These are phyloP conservation scores for Xeromyces bisporus DNA, from an alignment of 495 filamentous ascomycete genomes.

Conservation along the genomic window DNA sequence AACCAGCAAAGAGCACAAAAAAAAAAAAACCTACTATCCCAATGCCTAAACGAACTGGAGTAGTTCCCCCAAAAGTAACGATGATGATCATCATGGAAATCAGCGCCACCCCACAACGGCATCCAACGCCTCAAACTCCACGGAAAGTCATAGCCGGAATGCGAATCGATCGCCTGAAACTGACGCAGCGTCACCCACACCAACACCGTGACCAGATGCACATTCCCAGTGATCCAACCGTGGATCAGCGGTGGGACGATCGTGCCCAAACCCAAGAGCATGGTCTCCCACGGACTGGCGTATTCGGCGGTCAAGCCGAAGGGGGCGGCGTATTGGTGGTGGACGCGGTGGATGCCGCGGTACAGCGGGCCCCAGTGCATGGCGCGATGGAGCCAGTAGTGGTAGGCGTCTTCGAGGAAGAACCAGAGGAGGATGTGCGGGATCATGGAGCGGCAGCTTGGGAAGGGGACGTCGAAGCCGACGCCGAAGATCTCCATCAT, in stretches of 20 bases:
- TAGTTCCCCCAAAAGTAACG: constrained; percentile 1
- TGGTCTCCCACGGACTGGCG: constrained; percentile 1
- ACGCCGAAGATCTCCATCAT: constrained; percentile 1
- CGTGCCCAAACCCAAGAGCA: background rate
- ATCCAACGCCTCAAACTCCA: constrained; percentile 1
- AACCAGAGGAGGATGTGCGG: background rate
- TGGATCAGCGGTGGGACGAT: background rate
- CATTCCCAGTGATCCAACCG: background rate
- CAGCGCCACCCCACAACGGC: constrained; percentile 1
- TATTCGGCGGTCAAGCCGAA: constrained; percentile 1
- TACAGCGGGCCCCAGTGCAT: constrained; percentile 1
- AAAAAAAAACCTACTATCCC: background rate
- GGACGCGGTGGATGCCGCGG: background rate
- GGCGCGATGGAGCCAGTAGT: constrained; percentile 1
- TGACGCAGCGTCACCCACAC: constrained; percentile 1
- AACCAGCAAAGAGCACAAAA: background rate
- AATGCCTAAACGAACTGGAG: background rate
- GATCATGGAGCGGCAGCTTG: background rate
- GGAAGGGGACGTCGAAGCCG: constrained; percentile 1
- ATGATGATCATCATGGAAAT: background rate
- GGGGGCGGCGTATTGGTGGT: constrained; percentile 1
- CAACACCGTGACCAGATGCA: background rate
- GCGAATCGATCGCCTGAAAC: constrained; percentile 1
- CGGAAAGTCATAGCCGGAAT: constrained; percentile 1
- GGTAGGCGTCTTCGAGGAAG: constrained; percentile 1